phyloP scores from a whole-genome alignment of 768 basidiomycete species.

The Tulasnella sp. region DNA sequence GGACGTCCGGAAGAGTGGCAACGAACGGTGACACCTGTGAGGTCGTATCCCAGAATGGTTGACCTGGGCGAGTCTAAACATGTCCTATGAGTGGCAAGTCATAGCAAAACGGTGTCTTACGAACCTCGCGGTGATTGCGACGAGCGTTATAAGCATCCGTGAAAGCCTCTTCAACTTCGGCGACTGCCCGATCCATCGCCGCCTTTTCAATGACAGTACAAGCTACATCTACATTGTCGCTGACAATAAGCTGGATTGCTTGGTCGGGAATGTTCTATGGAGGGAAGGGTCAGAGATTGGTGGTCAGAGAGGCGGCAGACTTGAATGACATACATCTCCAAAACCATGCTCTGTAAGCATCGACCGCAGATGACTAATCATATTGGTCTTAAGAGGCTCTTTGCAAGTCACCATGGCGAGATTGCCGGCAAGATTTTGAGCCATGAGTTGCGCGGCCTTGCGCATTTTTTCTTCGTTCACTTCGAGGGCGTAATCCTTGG shows the following conservation, averaged over 20 bases:
- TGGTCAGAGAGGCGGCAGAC: conserved; percentile 4
- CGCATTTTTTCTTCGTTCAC: conserved; percentile 82
- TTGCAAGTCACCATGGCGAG: conserved; percentile 97
- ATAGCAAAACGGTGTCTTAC: conserved; percentile 18
- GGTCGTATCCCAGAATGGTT: conserved; percentile 82
- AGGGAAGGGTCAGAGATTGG: neutral
- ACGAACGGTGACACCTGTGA: conserved; percentile 61
- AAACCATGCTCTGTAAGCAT: conserved; percentile 81
- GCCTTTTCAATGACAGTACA: conserved; percentile 94
- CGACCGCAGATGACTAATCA: conserved; percentile 78
- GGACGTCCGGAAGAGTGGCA: conserved; percentile 68
- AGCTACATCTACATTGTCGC: conserved; percentile 87
- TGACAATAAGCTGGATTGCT: conserved; percentile 61
- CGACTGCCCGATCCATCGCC: conserved; percentile 90
- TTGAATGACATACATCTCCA: conserved; percentile 46
- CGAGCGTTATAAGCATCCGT: conserved; percentile 69
- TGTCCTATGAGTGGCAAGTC: neutral
- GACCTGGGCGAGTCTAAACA: conserved; percentile 46
- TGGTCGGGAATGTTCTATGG: conserved; percentile 68
- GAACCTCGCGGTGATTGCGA: conserved; percentile 75
- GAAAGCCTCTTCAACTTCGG: conserved; percentile 88
- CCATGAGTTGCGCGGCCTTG: conserved; percentile 90
- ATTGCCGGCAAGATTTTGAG: conserved; percentile 91
- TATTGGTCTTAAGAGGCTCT: conserved; percentile 87
- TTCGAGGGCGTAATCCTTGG: conserved; percentile 94